Percentiles rank a stretch among this genome's conserved stretches.
phyloP scores from a whole-genome alignment of 768 basidiomycete genomes.

The Trametes meyenii region DNA sequence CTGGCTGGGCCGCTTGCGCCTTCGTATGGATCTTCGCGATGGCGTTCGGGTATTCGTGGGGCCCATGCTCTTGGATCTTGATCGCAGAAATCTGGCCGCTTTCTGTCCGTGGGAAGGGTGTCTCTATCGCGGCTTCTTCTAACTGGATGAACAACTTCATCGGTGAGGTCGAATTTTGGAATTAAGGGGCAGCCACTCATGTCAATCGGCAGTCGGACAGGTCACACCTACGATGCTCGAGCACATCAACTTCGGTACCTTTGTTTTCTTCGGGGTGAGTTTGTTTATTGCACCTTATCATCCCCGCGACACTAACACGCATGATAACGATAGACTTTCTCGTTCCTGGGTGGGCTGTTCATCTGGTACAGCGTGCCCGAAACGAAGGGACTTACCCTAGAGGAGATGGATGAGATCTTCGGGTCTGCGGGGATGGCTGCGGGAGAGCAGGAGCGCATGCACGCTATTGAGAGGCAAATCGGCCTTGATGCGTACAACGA shows the following conservation, averaged over 20 bases:
- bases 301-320: neutral
- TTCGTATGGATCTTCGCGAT: constrained; percentile 79
- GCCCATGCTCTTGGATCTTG: constrained; percentile 76
- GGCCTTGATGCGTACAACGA: constrained; percentile 51
- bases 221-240: constrained; percentile 74
- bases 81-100: constrained; percentile 77
- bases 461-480: constrained; percentile 60
- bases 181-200: neutral
- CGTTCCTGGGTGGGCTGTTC: constrained; percentile 68
- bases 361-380: constrained; percentile 72
- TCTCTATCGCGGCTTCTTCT: constrained; percentile 73
- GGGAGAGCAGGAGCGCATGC: constrained; percentile 55
- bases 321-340: constrained; percentile 50
- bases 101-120: constrained; percentile 72
- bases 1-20: constrained; percentile 73
- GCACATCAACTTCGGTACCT: constrained; percentile 70
- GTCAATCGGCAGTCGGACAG: constrained; percentile 47
- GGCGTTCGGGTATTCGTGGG: constrained; percentile 79
- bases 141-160: constrained; percentile 89
- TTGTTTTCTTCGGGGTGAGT: constrained; percentile 74
- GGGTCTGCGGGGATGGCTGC: constrained; percentile 58
- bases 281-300: neutral
- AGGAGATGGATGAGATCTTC: constrained; percentile 83
- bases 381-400: constrained; percentile 71
- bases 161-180: constrained; percentile 39